Evolutionary conservation across 2,329 filamentous ascomycete genomes (phyloP).

Genomic region (Diaporthe sp.): DNA sequence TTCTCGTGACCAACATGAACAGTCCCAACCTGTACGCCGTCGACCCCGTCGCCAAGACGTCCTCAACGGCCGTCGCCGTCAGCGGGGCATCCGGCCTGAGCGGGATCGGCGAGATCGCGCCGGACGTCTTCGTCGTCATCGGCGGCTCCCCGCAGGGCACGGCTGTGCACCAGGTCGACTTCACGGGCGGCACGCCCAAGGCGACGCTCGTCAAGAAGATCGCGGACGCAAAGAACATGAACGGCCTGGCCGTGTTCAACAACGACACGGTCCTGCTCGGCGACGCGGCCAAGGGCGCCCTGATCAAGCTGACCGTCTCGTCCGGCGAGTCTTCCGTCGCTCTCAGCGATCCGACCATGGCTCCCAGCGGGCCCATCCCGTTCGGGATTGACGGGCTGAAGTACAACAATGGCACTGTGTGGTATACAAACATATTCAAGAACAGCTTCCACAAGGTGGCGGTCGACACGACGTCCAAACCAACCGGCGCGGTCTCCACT

Average conservation of each 20-base stretch:
- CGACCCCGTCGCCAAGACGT: slow-evolving; percentile 48
- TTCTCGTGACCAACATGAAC: slow-evolving; percentile 53
- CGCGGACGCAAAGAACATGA: slow-evolving; percentile 49
- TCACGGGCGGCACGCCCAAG: slow-evolving; percentile 45
- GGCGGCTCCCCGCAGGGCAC: slow-evolving; percentile 40
- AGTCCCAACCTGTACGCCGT: slow-evolving; percentile 49
- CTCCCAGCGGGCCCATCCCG: slow-evolving; percentile 48
- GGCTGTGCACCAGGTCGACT: slow-evolving; percentile 48
- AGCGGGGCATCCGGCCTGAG: slow-evolving; percentile 48
- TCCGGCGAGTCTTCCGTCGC: slow-evolving; percentile 47
- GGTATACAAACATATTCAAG: slow-evolving; percentile 54
- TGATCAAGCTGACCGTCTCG: slow-evolving; percentile 48
- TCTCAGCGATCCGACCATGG: slow-evolving; percentile 50
- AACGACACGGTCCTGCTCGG: slow-evolving; percentile 50
- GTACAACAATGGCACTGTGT: slow-evolving; percentile 49
- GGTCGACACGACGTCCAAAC: slow-evolving; percentile 49
- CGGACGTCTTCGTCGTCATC: slow-evolving; percentile 47
- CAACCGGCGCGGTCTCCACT: slow-evolving; percentile 46
- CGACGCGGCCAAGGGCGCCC: slow-evolving; percentile 50
- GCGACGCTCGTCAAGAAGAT: slow-evolving; percentile 49
- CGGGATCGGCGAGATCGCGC: slow-evolving; percentile 50
- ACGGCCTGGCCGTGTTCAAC: slow-evolving; percentile 50
- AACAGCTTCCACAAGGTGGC: slow-evolving; percentile 53
- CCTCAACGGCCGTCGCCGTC: slow-evolving; percentile 47
- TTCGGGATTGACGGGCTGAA: slow-evolving; percentile 53